These are phyloP conservation scores for Metschnikowia proteae DNA, from an alignment of 805 yeast genomes.

Conservation along the genomic window DNA sequence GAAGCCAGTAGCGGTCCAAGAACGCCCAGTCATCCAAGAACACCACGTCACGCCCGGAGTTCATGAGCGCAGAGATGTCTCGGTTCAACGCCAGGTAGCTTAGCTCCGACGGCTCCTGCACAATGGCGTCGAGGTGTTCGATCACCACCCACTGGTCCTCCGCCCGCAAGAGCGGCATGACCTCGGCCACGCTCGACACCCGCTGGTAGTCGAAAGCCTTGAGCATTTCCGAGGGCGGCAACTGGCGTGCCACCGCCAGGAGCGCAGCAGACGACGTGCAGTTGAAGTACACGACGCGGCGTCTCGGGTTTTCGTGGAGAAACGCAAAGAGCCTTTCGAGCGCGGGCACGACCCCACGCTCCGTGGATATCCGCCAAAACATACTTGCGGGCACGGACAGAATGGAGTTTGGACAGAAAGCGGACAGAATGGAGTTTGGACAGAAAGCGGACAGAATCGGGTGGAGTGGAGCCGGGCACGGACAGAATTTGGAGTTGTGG, in stretches of 20 bases:
- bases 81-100: constrained; percentile 12
- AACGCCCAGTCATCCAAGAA: constrained; percentile 16
- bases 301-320: constrained; percentile 1
- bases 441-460: too few species aligned
- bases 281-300: constrained; percentile 13
- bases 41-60: constrained; percentile 4
- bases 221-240: neutral
- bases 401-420: too few species aligned
- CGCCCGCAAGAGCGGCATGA: constrained; percentile 2
- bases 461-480: too few species aligned
- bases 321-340: constrained; percentile 9
- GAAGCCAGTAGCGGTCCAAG: constrained; percentile 12
- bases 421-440: too few species aligned
- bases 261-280: constrained; percentile 13
- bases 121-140: constrained; percentile 16
- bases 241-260: constrained; percentile 11
- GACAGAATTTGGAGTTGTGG: too few species aligned
- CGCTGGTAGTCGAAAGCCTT: constrained; percentile 16
- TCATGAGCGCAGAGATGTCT: constrained; percentile 9
- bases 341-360: constrained; percentile 4
- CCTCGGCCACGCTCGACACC: constrained; percentile 10
- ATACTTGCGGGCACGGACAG: neutral
- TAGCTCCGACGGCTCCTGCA: constrained; percentile 11
- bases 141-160: constrained; percentile 12
- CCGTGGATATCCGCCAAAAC: constrained; percentile 7